A percentile compares a stretch with the other conserved stretches of the same genome.
Conservation (phyloP, 305 asterid genomes). For the Fraxinus sp. region DNA sequence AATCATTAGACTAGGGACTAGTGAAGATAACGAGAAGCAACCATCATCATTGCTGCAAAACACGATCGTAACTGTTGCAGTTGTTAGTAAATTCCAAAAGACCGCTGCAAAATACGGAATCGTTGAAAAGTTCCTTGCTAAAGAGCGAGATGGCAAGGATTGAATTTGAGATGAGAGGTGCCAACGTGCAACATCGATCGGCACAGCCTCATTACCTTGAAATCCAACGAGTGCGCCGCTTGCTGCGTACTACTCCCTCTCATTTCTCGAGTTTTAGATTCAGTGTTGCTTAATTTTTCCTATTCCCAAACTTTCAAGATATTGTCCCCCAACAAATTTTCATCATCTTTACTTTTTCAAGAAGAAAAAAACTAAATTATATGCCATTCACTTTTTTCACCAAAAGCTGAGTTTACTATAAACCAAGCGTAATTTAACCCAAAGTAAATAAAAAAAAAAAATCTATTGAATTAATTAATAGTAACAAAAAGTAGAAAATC, state of each 20-base stretch:
- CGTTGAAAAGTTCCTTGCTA: slow-evolving; percentile 77
- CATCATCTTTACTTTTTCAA: slow-evolving; percentile 50
- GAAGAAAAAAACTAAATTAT: slow-evolving; percentile 22
- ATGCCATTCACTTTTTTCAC: slow-evolving; percentile 15
- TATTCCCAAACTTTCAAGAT: slow-evolving; percentile 42
- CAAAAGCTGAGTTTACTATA: slow-evolving; percentile 4
- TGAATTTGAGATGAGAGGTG: slow-evolving; percentile 66
- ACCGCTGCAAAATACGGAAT: slow-evolving; percentile 28
- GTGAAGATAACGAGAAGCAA: no score
- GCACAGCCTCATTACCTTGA: slow-evolving; percentile 92
- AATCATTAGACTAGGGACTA: no score
- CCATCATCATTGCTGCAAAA: no score
- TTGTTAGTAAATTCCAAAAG: no score
- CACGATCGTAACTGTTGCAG: no score
- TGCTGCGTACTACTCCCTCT: slow-evolving; percentile 56
- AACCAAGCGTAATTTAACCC: not conserved
- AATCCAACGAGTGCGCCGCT: slow-evolving; percentile 79
- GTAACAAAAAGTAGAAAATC: slow-evolving; percentile 27
- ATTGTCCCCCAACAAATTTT: slow-evolving; percentile 37
- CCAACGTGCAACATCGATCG: slow-evolving; percentile 84
- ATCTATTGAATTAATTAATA: slow-evolving; percentile 19
- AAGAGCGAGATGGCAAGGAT: slow-evolving; percentile 71
- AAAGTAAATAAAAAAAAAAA: not conserved
- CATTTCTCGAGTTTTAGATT: slow-evolving; percentile 25
- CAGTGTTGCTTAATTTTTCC: not conserved